A percentile compares a stretch with the other conserved stretches of the same genome.
Evolutionary conservation across 2,329 filamentous ascomycete species (phyloP).

Genomic region (Aspergillus thermomutatus): DNA sequence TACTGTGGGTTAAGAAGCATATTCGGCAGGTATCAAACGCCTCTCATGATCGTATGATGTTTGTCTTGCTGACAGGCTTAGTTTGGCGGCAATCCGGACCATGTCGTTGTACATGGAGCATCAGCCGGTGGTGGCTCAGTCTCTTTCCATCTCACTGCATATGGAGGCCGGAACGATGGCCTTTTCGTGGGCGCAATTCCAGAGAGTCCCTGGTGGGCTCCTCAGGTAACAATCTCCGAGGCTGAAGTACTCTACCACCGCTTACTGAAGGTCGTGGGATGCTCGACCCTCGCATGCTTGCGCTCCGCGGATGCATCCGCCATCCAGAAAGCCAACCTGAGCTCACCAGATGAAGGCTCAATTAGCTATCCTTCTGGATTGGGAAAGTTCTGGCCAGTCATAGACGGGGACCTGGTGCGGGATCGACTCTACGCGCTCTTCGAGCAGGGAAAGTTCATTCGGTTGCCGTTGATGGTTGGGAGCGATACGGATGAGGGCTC

Average conservation of each 20-base stretch:
- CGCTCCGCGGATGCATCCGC: constrained; percentile 38
- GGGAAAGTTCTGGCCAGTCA: constrained; percentile 54
- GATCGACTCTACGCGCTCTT: constrained; percentile 52
- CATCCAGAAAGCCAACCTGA: constrained; percentile 41
- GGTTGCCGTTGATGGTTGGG: constrained; percentile 52
- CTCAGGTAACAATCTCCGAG: constrained; percentile 44
- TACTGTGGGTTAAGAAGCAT: constrained; percentile 61
- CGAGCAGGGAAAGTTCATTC: constrained; percentile 49
- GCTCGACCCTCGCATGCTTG: constrained; percentile 45
- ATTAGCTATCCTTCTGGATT: constrained; percentile 33
- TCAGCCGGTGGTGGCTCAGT: constrained; percentile 61
- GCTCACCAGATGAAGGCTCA: constrained; percentile 43
- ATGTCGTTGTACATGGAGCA: constrained; percentile 60
- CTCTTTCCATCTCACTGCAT: constrained; percentile 51
- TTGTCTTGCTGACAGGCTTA: constrained; percentile 20
- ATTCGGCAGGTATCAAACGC: constrained; percentile 37
- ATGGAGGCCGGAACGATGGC: constrained; percentile 46
- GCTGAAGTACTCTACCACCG: constrained; percentile 49
- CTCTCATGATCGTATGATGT: background rate
- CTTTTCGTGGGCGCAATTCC: constrained; percentile 49
- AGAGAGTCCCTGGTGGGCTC: constrained; percentile 49
- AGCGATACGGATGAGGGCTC: constrained; percentile 46
- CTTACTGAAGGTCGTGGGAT: constrained; percentile 44
- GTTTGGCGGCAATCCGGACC: constrained; percentile 58
- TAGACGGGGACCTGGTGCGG: constrained; percentile 53